A percentile compares a stretch with the other conserved stretches of the same genome.
Evolutionary conservation across 768 basidiomycete genomes (phyloP).

Genomic region (Lentinus brumalis): DNA sequence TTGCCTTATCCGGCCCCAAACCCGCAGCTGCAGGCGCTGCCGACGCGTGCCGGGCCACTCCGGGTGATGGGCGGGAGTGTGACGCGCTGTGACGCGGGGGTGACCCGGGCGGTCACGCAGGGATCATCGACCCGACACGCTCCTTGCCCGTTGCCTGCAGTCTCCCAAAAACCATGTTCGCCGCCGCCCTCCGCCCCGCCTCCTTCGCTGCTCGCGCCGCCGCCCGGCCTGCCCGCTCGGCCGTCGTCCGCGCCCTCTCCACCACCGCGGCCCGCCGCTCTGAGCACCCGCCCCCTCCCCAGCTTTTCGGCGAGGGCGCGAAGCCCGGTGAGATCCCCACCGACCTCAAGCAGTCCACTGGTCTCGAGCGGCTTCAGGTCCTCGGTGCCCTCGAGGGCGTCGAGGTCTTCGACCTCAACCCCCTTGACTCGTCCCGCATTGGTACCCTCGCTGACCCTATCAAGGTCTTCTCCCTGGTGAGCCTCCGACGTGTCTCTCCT

Average conservation of each 20-base stretch:
- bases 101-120: slow-evolving; percentile 22
- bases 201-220: slow-evolving; percentile 26
- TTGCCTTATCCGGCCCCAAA: slow-evolving; percentile 8
- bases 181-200: slow-evolving; percentile 31
- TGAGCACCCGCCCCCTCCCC: slow-evolving; percentile 53
- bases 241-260: slow-evolving; percentile 55
- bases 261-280: slow-evolving; percentile 57
- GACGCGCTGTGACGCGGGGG: neutral
- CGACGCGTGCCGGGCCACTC: slow-evolving; percentile 10
- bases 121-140: slow-evolving; percentile 17
- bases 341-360: slow-evolving; percentile 90
- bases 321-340: slow-evolving; percentile 77
- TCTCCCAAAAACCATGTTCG: slow-evolving; percentile 31
- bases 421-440: slow-evolving; percentile 80
- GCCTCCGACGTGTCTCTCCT: neutral
- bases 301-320: slow-evolving; percentile 71
- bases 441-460: slow-evolving; percentile 90
- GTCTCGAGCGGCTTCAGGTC: slow-evolving; percentile 94
- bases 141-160: slow-evolving; percentile 13
- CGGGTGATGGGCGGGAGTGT: slow-evolving; percentile 3
- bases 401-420: slow-evolving; percentile 86
- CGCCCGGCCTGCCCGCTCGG: slow-evolving; percentile 23
- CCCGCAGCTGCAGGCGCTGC: neutral
- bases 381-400: slow-evolving; percentile 87
- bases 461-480: slow-evolving; percentile 82